These are phyloP conservation scores for Westerdykella aurantiaca DNA, from an alignment of 2,329 filamentous ascomycete genomes.

Conservation along the genomic window DNA sequence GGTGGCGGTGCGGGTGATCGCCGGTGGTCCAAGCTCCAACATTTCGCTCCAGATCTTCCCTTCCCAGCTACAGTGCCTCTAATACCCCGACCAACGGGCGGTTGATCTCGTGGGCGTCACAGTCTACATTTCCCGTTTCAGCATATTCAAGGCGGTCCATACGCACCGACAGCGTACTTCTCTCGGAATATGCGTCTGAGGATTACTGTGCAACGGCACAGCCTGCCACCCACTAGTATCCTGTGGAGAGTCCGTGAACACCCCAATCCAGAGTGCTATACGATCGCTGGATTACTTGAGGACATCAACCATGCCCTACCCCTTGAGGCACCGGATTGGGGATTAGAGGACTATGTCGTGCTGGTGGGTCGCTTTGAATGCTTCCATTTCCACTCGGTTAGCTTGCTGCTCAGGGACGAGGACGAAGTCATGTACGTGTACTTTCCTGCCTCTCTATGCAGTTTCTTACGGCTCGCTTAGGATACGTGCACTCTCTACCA, in stretches of 20 bases:
- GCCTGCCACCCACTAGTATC: slow-evolving; percentile 34
- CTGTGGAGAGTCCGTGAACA: slow-evolving; percentile 34
- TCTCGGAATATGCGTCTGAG: slow-evolving; percentile 30
- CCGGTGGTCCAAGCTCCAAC: slow-evolving; percentile 1
- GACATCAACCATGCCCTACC: slow-evolving; percentile 75
- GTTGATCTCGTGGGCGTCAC: too few relatives aligned
- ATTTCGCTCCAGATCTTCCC: too few relatives aligned
- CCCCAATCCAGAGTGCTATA: slow-evolving; percentile 39
- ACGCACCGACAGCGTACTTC: neutral
- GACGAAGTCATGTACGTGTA: slow-evolving; percentile 70
- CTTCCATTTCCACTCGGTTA: slow-evolving; percentile 73
- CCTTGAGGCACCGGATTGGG: slow-evolving; percentile 76
- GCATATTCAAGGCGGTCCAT: neutral
- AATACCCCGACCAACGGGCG: neutral
- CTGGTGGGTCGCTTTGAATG: slow-evolving; percentile 78
- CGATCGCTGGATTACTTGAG: slow-evolving; percentile 69
- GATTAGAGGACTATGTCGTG: slow-evolving; percentile 82
- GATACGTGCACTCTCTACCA: slow-evolving; percentile 69
- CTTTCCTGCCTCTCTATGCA: slow-evolving; percentile 1
- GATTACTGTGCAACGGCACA: slow-evolving; percentile 33
- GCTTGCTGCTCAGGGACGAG: slow-evolving; percentile 68
- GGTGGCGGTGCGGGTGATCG: too few relatives aligned
- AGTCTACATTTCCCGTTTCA: neutral
- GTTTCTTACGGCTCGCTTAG: slow-evolving; percentile 38
- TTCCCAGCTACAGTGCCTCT: too few relatives aligned